These are phyloP conservation scores for Torulaspora delbrueckii DNA, from an alignment of 805 yeast species.

Conservation along the genomic window DNA sequence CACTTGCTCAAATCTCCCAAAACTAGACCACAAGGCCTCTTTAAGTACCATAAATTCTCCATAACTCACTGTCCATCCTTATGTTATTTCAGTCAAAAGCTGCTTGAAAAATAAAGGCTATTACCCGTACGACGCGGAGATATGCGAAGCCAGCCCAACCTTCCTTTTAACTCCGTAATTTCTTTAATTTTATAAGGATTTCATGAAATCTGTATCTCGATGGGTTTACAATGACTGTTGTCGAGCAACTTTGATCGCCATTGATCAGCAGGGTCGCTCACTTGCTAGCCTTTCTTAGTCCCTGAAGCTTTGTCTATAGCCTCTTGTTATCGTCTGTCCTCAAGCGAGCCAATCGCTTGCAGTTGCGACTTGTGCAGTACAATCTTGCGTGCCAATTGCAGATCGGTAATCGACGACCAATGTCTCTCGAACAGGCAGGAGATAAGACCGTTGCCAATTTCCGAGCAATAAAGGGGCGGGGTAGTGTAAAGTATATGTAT, in stretches of 20 bases:
- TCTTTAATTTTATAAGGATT: too few relatives aligned
- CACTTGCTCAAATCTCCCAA: background rate
- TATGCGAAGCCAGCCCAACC: background rate
- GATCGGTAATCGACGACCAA: background rate
- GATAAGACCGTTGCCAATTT: slow-evolving; percentile 1
- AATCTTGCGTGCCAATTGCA: background rate
- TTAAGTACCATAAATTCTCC: background rate
- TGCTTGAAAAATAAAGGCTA: background rate
- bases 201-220: too few relatives aligned
- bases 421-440: background rate
- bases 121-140: background rate
- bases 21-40: background rate
- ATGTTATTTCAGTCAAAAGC: background rate
- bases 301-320: background rate
- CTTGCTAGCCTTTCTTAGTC: background rate
- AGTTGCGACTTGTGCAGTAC: background rate
- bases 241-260: too few relatives aligned
- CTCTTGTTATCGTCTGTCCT: background rate
- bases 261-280: background rate
- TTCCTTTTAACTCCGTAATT: background rate
- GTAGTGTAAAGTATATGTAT: background rate
- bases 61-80: background rate
- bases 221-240: too few relatives aligned
- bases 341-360: background rate
- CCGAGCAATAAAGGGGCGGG: slow-evolving; percentile 2